Evolutionary conservation across 2,329 filamentous ascomycete genomes (phyloP), one percentile per base, ranked within the genome.

Genomic region (Neophaeococcomyces aloes): DNA sequence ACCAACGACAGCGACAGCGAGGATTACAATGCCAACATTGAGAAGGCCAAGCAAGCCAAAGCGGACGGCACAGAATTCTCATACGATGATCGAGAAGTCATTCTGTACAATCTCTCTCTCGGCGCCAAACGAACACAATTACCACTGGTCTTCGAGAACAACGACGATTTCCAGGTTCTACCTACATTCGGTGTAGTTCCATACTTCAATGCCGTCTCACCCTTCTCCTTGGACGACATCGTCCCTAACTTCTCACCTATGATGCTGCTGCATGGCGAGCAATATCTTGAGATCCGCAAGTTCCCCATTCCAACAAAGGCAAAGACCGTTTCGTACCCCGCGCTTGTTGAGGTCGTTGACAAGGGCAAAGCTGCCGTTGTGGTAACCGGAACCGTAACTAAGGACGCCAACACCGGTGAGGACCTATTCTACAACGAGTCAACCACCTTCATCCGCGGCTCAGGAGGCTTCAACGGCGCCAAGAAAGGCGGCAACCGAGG

Each of bases 191-290:
- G 88, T 62, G 91, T 96, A 50, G 81, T 98, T 57, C 91, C 91
- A n/a, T 83, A 81, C 57, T 95, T 96, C 70, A 83, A 83, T 67
- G 81, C 86, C 48, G 74, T 83, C 53, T 70, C 79, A 48, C 86
- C 89, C 21, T 96, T 83, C 71, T 79, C 73, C 64, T 75, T 91
- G 57, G 77, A 79, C 59, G 78, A 88, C 45, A 76, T 98, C 49
- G 83, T 96, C 21, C 87, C 88, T 63, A 94, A 96, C 74, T 98
- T 95, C 73, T 86, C 79, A 29, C 89, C 88, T 49, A 95, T 94
- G 86, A 95, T 95, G 87, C 79, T 98, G 39, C 82, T 98, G 18
- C 91, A 98, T 69, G 91, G 91, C 61, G 91, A 98, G 73, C 91
- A 98, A 66, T 98, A 88, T 69, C 85, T 98, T 52, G 91, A 98